A percentile compares a stretch with the other conserved stretches of the same genome.
phyloP scores from a whole-genome alignment of 2,329 filamentous ascomycete genomes.

The Camillea tinctor region DNA sequence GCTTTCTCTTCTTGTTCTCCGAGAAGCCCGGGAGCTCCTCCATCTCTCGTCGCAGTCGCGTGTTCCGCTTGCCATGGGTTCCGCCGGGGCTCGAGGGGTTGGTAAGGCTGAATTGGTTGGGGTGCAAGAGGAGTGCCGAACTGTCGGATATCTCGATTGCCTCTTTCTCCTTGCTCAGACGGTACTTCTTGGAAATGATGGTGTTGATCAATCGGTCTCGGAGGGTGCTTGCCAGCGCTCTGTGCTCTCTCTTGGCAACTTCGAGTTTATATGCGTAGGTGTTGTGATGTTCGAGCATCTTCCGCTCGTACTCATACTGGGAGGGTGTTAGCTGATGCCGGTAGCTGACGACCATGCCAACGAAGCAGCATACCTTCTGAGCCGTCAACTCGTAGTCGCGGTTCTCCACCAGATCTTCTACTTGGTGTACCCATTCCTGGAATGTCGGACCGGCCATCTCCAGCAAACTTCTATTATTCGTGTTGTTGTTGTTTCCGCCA shows the following conservation, averaged over 20 bases:
- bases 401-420: constrained; percentile 85
- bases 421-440: constrained; percentile 77
- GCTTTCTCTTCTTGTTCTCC: constrained; percentile 62
- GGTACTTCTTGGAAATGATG: constrained; percentile 62
- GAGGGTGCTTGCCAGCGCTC: constrained; percentile 57
- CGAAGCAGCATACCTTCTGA: constrained; percentile 62
- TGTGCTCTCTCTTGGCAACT: constrained; percentile 61
- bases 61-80: constrained; percentile 61
- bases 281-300: constrained; percentile 57
- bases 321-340: constrained; percentile 21
- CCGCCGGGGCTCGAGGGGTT: constrained; percentile 65
- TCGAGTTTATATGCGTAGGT: constrained; percentile 61
- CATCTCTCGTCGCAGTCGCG: constrained; percentile 58
- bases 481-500: constrained; percentile 35
- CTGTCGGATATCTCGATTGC: constrained; percentile 66
- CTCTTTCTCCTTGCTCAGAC: constrained; percentile 65
- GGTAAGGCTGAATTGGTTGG: constrained; percentile 65
- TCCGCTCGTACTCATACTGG: constrained; percentile 63
- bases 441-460: constrained; percentile 83
- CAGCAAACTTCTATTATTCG: constrained; percentile 56
- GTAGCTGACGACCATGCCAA: constrained; percentile 1
- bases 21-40: constrained; percentile 57
- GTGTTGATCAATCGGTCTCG: constrained; percentile 67
- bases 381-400: constrained; percentile 80
- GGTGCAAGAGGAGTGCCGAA: constrained; percentile 63